Conservation (phyloP, 2,329 filamentous ascomycete species). For the Sporothrix humicola region DNA sequence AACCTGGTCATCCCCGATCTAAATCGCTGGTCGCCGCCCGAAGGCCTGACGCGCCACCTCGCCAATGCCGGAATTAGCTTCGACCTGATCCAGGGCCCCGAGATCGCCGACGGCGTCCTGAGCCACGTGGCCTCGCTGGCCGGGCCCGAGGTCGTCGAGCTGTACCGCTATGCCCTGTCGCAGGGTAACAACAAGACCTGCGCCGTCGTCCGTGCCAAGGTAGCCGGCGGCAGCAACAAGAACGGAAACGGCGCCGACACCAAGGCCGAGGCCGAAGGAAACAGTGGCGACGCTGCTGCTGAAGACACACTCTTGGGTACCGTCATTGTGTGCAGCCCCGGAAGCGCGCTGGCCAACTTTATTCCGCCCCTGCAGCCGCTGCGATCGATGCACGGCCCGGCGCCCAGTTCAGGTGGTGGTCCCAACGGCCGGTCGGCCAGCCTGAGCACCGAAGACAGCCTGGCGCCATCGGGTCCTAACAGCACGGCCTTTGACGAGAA, state of each 20-base stretch:
- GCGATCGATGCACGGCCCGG: slow-evolving; percentile 38
- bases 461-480: neutral
- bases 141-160: slow-evolving; percentile 76
- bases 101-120: slow-evolving; percentile 75
- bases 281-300: slow-evolving; percentile 61
- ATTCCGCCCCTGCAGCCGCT: slow-evolving; percentile 69
- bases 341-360: slow-evolving; percentile 70
- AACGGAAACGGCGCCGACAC: neutral
- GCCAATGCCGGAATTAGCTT: slow-evolving; percentile 77
- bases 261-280: slow-evolving; percentile 36
- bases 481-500: slow-evolving; percentile 41
- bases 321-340: slow-evolving; percentile 76
- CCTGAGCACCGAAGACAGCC: slow-evolving; percentile 29
- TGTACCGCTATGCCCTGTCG: slow-evolving; percentile 76
- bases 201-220: slow-evolving; percentile 81
- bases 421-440: slow-evolving; percentile 28
- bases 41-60: slow-evolving; percentile 75
- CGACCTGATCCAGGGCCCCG: slow-evolving; percentile 80
- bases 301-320: slow-evolving; percentile 75
- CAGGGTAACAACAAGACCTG: slow-evolving; percentile 67
- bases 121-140: slow-evolving; percentile 75
- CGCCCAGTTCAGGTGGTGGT: slow-evolving; percentile 42
- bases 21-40: slow-evolving; percentile 74
- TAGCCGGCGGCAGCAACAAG: neutral
- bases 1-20: slow-evolving; percentile 78